Base-by-base conservation (phyloP, 2,329 filamentous ascomycete genomes). In the Hysterium pulicare region DNA sequence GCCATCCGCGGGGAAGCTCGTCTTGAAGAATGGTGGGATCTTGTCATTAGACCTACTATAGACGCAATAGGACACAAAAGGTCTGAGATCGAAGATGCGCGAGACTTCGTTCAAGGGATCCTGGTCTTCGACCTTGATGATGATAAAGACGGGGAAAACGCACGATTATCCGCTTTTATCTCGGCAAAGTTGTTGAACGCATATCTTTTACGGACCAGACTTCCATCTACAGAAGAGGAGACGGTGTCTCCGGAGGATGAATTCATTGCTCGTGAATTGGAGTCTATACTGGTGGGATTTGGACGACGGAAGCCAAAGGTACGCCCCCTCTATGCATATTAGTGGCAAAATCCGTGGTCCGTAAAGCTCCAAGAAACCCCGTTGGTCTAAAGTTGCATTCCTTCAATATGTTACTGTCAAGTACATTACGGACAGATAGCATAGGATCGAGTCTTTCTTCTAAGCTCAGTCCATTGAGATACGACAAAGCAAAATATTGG, bases 11-110 rank as follows among this genome's bases (percentile, higher is more conserved):
- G 80, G 9, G 76, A 83, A 2, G 73, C 78, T 24, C 78, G 83
- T 42, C 66, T 87, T 41, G 67, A 83, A 42, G 76, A 82, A 45
- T 93, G 87, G 87, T 89, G 86, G 77, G 79, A 86, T 34, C 69
- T 77, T 48, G 71, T 84, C 11, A 65, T 82, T 16, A 72, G 73
- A 34, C 79, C 82, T 0, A 73, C 79, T 11, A 60, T 81, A 47
- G 69, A 81, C 46, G 71, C 77, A 37, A 67, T 83, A 8, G 77
- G 75, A 11, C 74, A 79, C 40, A 82, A 86, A 56, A 83, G 82
- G 55, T 75, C 73, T 5, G 71, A 85, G 41, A 75, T 86, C 31
- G 72, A 77, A 24, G 84, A 88, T 61, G 79, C 80, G 1, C 74
- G 82, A 40, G 76, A 78, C n/a, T 78, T 81, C 41, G 67, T 88